A percentile compares a stretch with the other conserved stretches of the same genome.
These are phyloP conservation scores for Gossypium turneri DNA, from an alignment of 345 rosid genomes.

Conservation along the genomic window DNA sequence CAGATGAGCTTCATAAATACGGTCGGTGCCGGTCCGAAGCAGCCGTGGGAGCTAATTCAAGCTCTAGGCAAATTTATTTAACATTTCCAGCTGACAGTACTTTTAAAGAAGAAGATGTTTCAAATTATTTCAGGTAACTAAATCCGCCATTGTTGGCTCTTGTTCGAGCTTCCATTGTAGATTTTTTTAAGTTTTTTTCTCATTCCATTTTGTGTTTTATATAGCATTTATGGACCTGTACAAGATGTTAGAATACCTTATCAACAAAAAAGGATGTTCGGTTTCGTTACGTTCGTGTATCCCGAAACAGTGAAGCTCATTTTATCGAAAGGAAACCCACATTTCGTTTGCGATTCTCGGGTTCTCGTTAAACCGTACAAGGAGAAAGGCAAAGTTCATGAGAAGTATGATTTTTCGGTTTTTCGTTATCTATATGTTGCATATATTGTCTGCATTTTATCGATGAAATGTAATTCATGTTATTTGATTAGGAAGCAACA, in stretches of 20 bases:
- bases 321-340: conserved; percentile 70
- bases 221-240: conserved; percentile 63
- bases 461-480: conserved; percentile 8
- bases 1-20: conserved; percentile 54
- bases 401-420: conserved; percentile 33
- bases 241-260: conserved; percentile 77
- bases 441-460: neutral
- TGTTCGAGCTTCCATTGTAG: neutral
- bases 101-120: conserved; percentile 79
- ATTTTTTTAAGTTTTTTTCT: too few relatives aligned
- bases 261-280: conserved; percentile 78
- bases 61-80: conserved; percentile 72
- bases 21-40: conserved; percentile 50
- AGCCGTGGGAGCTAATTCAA: conserved; percentile 47
- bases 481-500: conserved; percentile 47
- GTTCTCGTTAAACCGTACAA: conserved; percentile 78
- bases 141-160: neutral
- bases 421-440: neutral
- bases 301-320: conserved; percentile 74
- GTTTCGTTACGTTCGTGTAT: conserved; percentile 64
- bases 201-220: neutral
- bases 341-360: conserved; percentile 66
- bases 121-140: conserved; percentile 63
- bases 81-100: conserved; percentile 85
- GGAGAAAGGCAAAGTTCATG: conserved; percentile 68